Conservation (phyloP, 75 land plant genomes). For the Picea glauca region DNA sequence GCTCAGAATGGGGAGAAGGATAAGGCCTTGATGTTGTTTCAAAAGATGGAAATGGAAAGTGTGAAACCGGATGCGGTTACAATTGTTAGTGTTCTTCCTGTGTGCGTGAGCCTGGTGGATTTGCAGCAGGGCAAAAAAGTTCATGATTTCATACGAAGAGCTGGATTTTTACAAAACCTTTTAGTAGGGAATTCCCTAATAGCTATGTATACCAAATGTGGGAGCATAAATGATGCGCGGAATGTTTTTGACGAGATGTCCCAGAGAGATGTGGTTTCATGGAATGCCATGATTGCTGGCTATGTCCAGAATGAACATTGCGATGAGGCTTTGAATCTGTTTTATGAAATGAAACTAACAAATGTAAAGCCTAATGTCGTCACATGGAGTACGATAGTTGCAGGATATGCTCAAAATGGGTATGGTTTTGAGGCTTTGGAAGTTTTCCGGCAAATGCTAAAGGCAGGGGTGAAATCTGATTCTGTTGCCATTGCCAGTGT, state of each 20-base stretch:
- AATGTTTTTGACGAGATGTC: slow-evolving; percentile 37
- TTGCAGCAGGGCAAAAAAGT: slow-evolving; percentile 18
- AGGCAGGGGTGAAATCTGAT: not conserved
- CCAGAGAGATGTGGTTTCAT: slow-evolving; percentile 24
- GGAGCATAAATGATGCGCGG: slow-evolving; percentile 11
- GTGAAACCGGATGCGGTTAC: slow-evolving; percentile 21
- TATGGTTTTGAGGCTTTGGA: not conserved
- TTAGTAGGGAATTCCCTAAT: slow-evolving; percentile 25
- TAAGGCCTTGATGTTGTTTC: slow-evolving; percentile 26
- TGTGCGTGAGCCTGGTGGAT: slow-evolving; percentile 17
- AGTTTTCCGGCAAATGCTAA: slow-evolving; percentile 4
- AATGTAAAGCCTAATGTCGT: slow-evolving; percentile 12
- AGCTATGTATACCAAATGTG: slow-evolving; percentile 25
- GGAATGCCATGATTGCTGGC: slow-evolving; percentile 34
- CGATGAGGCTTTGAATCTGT: slow-evolving; percentile 5
- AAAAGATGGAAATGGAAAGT: slow-evolving; percentile 9
- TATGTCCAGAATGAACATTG: slow-evolving; percentile 15
- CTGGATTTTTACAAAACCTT: slow-evolving; percentile 8
- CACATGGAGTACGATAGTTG: slow-evolving; percentile 6
- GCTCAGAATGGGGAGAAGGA: slow-evolving; percentile 14
- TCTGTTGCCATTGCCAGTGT: not conserved
- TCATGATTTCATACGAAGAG: slow-evolving; percentile 15
- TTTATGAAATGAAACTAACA: not conserved
- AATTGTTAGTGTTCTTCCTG: slow-evolving; percentile 25
- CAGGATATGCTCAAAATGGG: slow-evolving; percentile 11